Evolutionary conservation across 192 early-diverging fungal genomes (phyloP).

Genomic region (Coemansia sp.): DNA sequence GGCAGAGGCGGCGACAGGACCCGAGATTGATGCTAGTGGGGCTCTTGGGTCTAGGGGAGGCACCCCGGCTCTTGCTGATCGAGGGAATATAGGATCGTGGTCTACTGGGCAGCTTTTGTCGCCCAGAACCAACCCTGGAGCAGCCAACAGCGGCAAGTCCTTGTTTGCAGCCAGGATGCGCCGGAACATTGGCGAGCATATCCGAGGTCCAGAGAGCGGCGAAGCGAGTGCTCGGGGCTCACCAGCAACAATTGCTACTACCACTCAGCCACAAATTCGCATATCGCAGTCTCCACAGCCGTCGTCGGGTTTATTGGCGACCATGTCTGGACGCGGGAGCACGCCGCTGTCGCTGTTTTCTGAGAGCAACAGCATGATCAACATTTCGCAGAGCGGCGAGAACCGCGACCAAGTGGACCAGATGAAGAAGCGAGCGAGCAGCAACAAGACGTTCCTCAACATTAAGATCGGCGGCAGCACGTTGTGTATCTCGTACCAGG

Average conservation of each 20-base stretch:
- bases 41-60: neutral
- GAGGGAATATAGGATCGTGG: neutral
- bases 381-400: slow-evolving; percentile 35
- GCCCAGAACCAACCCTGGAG: neutral
- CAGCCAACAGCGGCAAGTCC: neutral
- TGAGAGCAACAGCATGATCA: slow-evolving; percentile 40
- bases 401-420: slow-evolving; percentile 63
- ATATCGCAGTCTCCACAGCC: slow-evolving; percentile 17
- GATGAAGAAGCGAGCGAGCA: slow-evolving; percentile 84
- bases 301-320: slow-evolving; percentile 28
- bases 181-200: slow-evolving; percentile 23
- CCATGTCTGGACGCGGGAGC: slow-evolving; percentile 27
- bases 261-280: neutral
- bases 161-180: slow-evolving; percentile 29
- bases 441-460: slow-evolving; percentile 88
- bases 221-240: neutral
- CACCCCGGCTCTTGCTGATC: neutral
- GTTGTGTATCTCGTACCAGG: slow-evolving; percentile 85
- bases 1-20: neutral
- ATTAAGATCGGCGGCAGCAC: slow-evolving; percentile 84
- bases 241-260: neutral
- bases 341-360: slow-evolving; percentile 31
- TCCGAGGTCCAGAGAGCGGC: slow-evolving; percentile 6
- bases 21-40: neutral
- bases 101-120: neutral